Conservation (phyloP, 805 yeast genomes). For the Metschnikowia noctiluminum region DNA sequence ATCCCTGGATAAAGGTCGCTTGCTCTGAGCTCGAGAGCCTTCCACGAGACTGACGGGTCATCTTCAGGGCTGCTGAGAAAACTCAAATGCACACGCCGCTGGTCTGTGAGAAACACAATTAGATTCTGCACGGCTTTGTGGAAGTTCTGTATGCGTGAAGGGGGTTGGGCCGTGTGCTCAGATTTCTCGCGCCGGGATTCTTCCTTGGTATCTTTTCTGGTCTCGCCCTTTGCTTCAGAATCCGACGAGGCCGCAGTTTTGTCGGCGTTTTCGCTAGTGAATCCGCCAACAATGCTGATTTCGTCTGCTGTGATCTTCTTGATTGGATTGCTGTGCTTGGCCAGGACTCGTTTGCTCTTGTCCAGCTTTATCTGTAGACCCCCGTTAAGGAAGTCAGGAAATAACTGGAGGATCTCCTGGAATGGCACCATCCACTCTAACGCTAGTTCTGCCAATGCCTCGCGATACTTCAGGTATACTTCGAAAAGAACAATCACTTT, state of each 20-base stretch:
- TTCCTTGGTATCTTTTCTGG: not conserved
- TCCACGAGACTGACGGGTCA: constrained; percentile 37
- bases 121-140: constrained; percentile 38
- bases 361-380: constrained; percentile 13
- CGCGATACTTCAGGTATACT: constrained; percentile 33
- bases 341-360: not conserved
- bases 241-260: not conserved
- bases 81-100: constrained; percentile 45
- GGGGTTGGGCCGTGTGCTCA: not conserved
- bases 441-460: constrained; percentile 37
- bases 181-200: not conserved
- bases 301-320: constrained; percentile 6
- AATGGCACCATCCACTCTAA: constrained; percentile 41
- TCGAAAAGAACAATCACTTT: constrained; percentile 34
- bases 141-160: constrained; percentile 25
- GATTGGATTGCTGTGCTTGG: constrained; percentile 1
- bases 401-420: constrained; percentile 31
- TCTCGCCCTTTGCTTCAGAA: not conserved
- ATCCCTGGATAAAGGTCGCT: constrained; percentile 39
- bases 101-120: constrained; percentile 50
- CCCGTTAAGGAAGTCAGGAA: constrained; percentile 38
- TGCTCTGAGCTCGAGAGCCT: constrained; percentile 41
- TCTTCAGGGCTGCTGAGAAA: constrained; percentile 29
- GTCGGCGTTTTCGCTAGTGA: not conserved
- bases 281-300: not conserved